phyloP scores from a whole-genome alignment of 345 rosid species.

The Linum tenue region DNA sequence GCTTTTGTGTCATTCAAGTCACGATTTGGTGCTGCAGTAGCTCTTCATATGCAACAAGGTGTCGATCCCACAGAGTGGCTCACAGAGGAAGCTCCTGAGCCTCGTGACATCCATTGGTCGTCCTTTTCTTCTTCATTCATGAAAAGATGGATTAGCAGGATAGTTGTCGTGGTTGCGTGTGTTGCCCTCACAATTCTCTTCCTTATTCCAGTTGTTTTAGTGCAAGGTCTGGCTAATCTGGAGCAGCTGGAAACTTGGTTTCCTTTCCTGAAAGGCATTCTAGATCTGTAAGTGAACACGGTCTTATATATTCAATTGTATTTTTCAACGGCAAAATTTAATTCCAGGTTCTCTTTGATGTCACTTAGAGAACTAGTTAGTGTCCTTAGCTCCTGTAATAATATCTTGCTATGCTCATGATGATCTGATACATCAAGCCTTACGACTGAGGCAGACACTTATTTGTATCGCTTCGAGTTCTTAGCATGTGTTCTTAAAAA shows the following conservation, averaged over 20 bases:
- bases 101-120: constrained; percentile 89
- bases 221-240: constrained; percentile 92
- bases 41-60: constrained; percentile 69
- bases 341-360: background rate
- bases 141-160: constrained; percentile 71
- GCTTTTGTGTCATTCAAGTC: constrained; percentile 96
- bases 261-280: constrained; percentile 70
- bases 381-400: background rate
- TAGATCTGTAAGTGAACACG: constrained; percentile 47
- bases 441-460: background rate
- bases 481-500: background rate
- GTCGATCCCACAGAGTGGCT: constrained; percentile 79
- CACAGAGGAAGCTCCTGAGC: constrained; percentile 83
- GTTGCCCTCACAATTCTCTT: constrained; percentile 70
- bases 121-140: constrained; percentile 82
- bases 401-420: background rate
- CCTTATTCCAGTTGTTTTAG: constrained; percentile 81
- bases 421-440: no score
- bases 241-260: constrained; percentile 62
- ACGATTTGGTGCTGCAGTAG: constrained; percentile 73
- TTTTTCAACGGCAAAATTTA: background rate
- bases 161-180: constrained; percentile 55
- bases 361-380: background rate
- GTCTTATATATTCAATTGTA: constrained; percentile 1
- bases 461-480: background rate